Evolutionary conservation across 495 filamentous ascomycete species (phyloP).

Genomic region (Xylaria nigripes): DNA sequence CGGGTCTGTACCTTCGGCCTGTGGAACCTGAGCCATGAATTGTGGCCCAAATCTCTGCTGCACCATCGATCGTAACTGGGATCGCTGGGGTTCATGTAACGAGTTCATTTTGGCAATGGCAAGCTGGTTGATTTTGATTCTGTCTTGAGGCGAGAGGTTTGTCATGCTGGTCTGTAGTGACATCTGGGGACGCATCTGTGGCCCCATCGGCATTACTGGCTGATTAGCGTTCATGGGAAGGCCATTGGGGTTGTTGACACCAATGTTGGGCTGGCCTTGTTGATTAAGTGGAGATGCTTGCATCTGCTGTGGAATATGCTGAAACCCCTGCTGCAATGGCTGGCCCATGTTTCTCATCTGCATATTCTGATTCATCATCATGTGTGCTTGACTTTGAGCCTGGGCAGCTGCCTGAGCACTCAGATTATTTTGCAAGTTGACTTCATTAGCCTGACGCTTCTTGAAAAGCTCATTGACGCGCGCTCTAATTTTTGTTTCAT

Average conservation of each 20-base stretch:
- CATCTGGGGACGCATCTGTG: slow-evolving; percentile 20
- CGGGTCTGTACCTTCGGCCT: slow-evolving; percentile 30
- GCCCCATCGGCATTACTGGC: slow-evolving; percentile 32
- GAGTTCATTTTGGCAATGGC: slow-evolving; percentile 19
- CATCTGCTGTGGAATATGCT: slow-evolving; percentile 43
- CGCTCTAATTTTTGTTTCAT: slow-evolving; percentile 27
- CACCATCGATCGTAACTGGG: slow-evolving; percentile 24
- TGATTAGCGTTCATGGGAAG: slow-evolving; percentile 31
- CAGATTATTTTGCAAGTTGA: slow-evolving; percentile 33
- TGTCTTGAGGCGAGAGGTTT: slow-evolving; percentile 24
- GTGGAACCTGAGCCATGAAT: slow-evolving; percentile 22
- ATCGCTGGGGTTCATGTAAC: slow-evolving; percentile 27
- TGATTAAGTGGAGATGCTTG: slow-evolving; percentile 38
- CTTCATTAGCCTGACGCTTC: slow-evolving; percentile 35
- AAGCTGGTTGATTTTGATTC: slow-evolving; percentile 20
- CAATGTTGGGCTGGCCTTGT: slow-evolving; percentile 30
- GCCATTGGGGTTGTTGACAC: slow-evolving; percentile 25
- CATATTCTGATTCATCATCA: slow-evolving; percentile 40
- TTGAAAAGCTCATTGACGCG: slow-evolving; percentile 31
- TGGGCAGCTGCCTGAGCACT: slow-evolving; percentile 30
- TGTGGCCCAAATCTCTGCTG: slow-evolving; percentile 23
- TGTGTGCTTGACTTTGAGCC: slow-evolving; percentile 32
- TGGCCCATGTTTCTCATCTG: slow-evolving; percentile 38
- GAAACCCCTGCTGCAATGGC: slow-evolving; percentile 35
- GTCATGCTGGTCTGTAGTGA: slow-evolving; percentile 15